phyloP scores from a whole-genome alignment of 2,329 filamentous ascomycete species.

The Xylariaceae sp. region DNA sequence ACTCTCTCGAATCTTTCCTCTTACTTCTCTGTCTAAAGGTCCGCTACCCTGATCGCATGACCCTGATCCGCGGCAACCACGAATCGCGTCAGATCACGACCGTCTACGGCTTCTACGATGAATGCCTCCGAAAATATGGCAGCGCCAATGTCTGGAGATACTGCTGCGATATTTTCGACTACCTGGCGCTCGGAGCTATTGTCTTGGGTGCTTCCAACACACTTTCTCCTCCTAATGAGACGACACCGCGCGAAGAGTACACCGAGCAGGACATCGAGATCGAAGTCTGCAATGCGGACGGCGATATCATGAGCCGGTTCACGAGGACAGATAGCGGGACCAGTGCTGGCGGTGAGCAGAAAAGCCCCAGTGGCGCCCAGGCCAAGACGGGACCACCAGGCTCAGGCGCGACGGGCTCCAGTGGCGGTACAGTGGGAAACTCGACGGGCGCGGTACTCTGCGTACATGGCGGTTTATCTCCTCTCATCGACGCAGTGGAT shows the following conservation, averaged over 20 bases:
- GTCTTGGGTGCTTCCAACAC: constrained; percentile 79
- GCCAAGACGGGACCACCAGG: constrained; percentile 67
- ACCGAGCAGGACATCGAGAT: constrained; percentile 78
- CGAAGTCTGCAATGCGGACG: constrained; percentile 83
- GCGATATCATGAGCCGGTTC: constrained; percentile 72
- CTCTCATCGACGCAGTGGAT: constrained; percentile 87
- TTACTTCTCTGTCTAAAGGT: constrained; percentile 95
- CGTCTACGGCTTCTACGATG: constrained; percentile 97
- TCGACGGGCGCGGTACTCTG: constrained; percentile 83
- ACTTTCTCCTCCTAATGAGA: constrained; percentile 46
- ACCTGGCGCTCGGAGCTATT: constrained; percentile 84
- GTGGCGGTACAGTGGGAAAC: constrained; percentile 60
- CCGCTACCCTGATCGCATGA: constrained; percentile 94
- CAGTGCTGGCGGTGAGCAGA: constrained; percentile 21
- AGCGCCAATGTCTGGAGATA: constrained; percentile 96
- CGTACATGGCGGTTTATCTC: constrained; percentile 89
- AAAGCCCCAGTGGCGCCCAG: constrained; percentile 32
- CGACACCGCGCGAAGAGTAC: constrained; percentile 41
- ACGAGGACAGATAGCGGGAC: constrained; percentile 32
- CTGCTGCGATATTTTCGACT: constrained; percentile 97
- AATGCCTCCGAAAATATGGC: constrained; percentile 92
- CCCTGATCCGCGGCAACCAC: constrained; percentile 90
- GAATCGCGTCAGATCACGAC: constrained; percentile 96
- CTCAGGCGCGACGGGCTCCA: constrained; percentile 70
- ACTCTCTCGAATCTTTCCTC: constrained; percentile 94